Percentiles rank a stretch among this genome's conserved stretches.
These are phyloP conservation scores for Pythium angustatum DNA, from an alignment of 352 stramenopile genomes.

Conservation along the genomic window DNA sequence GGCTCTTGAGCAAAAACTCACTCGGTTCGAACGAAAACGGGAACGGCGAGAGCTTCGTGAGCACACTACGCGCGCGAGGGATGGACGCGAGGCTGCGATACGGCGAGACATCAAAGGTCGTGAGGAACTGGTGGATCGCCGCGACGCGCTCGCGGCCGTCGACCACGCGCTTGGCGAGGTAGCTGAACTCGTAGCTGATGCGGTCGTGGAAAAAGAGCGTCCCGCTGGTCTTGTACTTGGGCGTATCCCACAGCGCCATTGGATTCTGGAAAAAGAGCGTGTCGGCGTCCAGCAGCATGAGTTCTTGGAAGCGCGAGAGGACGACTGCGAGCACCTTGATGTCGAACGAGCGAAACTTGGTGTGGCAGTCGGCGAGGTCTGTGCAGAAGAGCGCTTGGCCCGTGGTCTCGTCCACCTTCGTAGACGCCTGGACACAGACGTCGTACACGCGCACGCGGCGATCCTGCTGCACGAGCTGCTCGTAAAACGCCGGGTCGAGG, in stretches of 20 bases:
- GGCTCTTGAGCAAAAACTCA: conserved; percentile 53
- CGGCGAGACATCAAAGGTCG: conserved; percentile 9
- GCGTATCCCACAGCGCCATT: conserved; percentile 47
- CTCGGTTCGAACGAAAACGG: conserved; percentile 39
- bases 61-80: conserved; percentile 4
- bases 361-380: conserved; percentile 39
- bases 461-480: conserved; percentile 35
- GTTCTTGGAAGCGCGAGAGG: conserved; percentile 60
- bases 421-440: conserved; percentile 44
- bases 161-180: conserved; percentile 40
- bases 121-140: conserved; percentile 17
- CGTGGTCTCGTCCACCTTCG: conserved; percentile 27
- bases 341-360: conserved; percentile 51
- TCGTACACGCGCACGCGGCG: conserved; percentile 61
- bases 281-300: conserved; percentile 81
- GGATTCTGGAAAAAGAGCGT: conserved; percentile 63
- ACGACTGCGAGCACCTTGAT: conserved; percentile 67
- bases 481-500: conserved; percentile 39
- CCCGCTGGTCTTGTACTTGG: conserved; percentile 49
- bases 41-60: conserved; percentile 12
- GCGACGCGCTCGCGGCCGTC: conserved; percentile 19
- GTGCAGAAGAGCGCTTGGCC: conserved; percentile 49
- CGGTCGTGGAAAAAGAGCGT: conserved; percentile 74
- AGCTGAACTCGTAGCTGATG: conserved; percentile 43
- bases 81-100: conserved; percentile 4